Conservation (phyloP, 1,139 yeast genomes). For the Keqinozyma sinolaborantium region DNA sequence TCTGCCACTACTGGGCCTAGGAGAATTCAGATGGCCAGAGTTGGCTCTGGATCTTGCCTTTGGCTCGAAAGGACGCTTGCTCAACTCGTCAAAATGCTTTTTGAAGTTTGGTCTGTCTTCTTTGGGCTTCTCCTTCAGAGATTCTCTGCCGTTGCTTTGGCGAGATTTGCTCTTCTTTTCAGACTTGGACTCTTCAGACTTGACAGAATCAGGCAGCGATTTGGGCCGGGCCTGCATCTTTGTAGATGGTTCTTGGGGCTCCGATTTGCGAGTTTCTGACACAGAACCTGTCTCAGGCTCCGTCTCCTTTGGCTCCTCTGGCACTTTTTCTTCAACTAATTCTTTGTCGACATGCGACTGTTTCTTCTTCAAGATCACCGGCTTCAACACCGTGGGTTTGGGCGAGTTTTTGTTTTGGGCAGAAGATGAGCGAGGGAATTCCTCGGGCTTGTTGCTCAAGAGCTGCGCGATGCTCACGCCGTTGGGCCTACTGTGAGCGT, state of each 20-base stretch:
- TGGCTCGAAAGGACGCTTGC: constrained; percentile 12
- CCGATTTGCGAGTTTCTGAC: background rate
- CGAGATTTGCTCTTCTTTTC: background rate
- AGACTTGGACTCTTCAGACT: background rate
- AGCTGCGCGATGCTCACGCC: constrained; percentile 38
- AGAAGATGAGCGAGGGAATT: constrained; percentile 5
- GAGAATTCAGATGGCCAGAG: too few species aligned
- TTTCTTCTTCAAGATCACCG: constrained; percentile 41
- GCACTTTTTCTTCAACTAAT: constrained; percentile 3
- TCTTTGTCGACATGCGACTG: constrained; percentile 6
- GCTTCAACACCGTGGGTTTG: constrained; percentile 26
- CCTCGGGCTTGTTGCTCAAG: constrained; percentile 25
- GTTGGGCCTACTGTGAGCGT: constrained; percentile 7
- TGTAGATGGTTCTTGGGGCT: background rate
- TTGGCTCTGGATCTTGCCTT: constrained; percentile 6
- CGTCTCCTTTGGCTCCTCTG: constrained; percentile 4
- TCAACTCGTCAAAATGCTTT: constrained; percentile 28
- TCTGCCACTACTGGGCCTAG: background rate
- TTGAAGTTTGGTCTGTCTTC: constrained; percentile 28
- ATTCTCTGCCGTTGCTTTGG: background rate
- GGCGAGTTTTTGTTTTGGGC: constrained; percentile 17
- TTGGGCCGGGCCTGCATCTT: background rate
- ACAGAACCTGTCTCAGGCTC: background rate
- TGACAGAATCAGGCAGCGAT: constrained; percentile 1
- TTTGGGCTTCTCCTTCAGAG: background rate